Conservation (phyloP, 2,329 filamentous ascomycete species). For the Pezicula radicicola region DNA sequence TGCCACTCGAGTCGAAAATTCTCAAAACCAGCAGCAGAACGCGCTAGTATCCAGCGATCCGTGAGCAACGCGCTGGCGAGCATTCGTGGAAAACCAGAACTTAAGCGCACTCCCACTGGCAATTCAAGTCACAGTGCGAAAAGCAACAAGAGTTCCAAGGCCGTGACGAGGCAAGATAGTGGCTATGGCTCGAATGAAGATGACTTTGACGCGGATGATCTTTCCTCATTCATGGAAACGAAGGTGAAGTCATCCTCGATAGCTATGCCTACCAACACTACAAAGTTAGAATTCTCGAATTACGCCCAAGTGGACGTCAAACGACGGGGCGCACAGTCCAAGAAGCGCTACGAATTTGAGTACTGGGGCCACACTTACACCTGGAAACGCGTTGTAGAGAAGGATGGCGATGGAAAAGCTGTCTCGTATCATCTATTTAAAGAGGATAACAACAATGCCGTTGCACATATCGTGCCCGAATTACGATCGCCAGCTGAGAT, state of each 20-base stretch:
- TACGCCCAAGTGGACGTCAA: conserved; percentile 88
- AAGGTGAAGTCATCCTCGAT: conserved; percentile 21
- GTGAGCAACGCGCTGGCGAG: conserved; percentile 50
- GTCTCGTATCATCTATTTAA: conserved; percentile 80
- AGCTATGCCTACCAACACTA: conserved; percentile 64
- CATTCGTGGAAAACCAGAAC: conserved; percentile 46
- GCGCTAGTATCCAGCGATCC: conserved; percentile 44
- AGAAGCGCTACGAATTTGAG: conserved; percentile 84
- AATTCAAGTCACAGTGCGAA: conserved; percentile 11
- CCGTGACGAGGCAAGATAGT: conserved; percentile 41
- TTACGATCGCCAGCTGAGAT: conserved; percentile 69
- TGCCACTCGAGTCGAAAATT: conserved; percentile 79
- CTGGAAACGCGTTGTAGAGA: conserved; percentile 75
- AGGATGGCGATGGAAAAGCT: conserved; percentile 59
- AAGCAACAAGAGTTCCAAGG: conserved; percentile 9
- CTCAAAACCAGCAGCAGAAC: conserved; percentile 47
- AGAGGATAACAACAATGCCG: conserved; percentile 55
- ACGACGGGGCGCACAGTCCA: conserved; percentile 60
- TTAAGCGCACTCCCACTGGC: conserved; percentile 30
- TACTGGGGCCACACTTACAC: conserved; percentile 88
- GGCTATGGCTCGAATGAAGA: conserved; percentile 51
- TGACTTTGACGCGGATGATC: conserved; percentile 23
- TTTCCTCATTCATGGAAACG: conserved; percentile 22
- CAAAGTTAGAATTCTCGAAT: conserved; percentile 94
- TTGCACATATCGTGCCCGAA: conserved; percentile 86